Base-by-base conservation (phyloP, 1,139 yeast genomes). In the Hyphopichia burtonii region DNA sequence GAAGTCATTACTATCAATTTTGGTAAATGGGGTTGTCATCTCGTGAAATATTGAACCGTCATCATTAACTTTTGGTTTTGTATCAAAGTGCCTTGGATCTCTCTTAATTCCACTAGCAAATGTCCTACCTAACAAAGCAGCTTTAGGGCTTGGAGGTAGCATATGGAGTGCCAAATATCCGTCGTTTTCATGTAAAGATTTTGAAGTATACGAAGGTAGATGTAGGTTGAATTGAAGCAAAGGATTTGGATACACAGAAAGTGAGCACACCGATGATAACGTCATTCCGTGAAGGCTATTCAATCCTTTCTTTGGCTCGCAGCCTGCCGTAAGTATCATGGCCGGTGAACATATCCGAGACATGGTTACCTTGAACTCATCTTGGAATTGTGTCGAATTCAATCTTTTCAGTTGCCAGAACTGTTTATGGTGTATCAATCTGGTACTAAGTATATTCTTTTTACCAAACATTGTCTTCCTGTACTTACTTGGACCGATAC, bases 221-320 rank as follows among this genome's bases (percentile, higher is more conserved):
- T 87, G 95, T 41, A 90, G 68, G 56, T 89, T 90, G 65, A 90
- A 89, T 54, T 86, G 93, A 2, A 90, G 58, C 43, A 87, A 61
- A 1, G 96, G 94, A 12, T 67, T 66, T 0, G 96, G 96, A 41
- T 74, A 71, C 27, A 87, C 76, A 1, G 94, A 81, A 12, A 90
- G 65, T 1, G 96, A 88, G 15, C 88, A 78, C 33, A 87, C 88
- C 0, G 96, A 86, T 2, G 95, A 84, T 3, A 90, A 66, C 0
- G 96, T 87, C 71, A 87, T 80, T 1, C 96, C 97, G 53, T 78
- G 83, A 38, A 69, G 59, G n/a, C 56, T 54, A 14, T 50, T 43
- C 17, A 36, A 12, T n/a, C 10, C 16, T 16, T 42, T 32, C 8
- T 17, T 8, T 16, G 34, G 10, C 12, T 22, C 17, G 12, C 15